Evolutionary conservation across 768 basidiomycete genomes (phyloP), one percentile per base, ranked within the genome.

Genomic region (Termitomyces sp.): DNA sequence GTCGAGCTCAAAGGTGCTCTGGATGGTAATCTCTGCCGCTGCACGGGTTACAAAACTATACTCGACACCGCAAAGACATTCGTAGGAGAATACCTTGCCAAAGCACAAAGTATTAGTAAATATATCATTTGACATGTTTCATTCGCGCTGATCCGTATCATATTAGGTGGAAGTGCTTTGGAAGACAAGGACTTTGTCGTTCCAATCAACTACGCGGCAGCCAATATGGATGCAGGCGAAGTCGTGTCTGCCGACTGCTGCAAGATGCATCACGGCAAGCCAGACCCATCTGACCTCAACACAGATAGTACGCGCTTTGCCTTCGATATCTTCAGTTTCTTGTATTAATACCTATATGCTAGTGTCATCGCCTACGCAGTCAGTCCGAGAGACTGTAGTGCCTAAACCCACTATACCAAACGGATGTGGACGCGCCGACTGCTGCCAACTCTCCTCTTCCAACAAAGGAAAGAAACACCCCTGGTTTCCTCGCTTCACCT

Each of bases 11-110:
- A 65, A 31, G 64, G 64, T 25, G 61, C 64, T 46, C 61, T 65
- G 11, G 64, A 65, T 34, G 64, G 64, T 20, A 65, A 65, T 49
- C 64, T 65, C 11, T 65, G 64, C 34, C 56, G 64, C 4, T 65
- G 64, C 31, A 65, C 64, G 9, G 64, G 64, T n/a, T 65, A 65
- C 36, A 65, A 65, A 53, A 57, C 64, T 20, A 55, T 65, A 14
- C 61, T 65, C 20, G 64, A 65, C 37, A 51, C 58, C 11, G 64
- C 64, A n/a, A 65, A 65, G 59, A 65, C 64, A 5, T 65, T 65
- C 25, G 64, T 62, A 12, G 64, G 64, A n/a, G 61, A 65, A 56
- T 65, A 65, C 45, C 38, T 65, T 17, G 38, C 55, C 32, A 54
- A 60, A 52, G 56, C 64, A 29, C 56, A 60, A 48, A 46, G 64